Evolutionary conservation across 805 yeast species (phyloP), one percentile per base, ranked within the genome.

Genomic region (Metschnikowia matae): DNA sequence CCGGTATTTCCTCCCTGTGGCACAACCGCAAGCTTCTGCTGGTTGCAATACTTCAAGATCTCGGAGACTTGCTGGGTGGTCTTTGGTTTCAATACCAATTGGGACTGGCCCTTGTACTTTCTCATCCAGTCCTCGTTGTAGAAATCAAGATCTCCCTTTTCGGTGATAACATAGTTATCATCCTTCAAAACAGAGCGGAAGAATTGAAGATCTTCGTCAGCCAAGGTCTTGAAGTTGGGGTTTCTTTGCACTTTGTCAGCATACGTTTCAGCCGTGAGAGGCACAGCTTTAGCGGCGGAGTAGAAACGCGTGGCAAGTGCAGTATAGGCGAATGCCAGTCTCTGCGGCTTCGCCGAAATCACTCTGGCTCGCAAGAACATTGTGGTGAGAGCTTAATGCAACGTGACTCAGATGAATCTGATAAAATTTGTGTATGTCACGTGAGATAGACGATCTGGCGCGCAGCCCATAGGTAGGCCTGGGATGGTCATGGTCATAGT

Each of bases 1-100:
- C 97, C 97, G 1, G 97, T 92, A 69, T 92, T 91, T 59, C 98
- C 98, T 64, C 97, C 97, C 70, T 92, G 97, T 14, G 98, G 97
- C 8, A 89, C 96, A 44, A 91, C 82, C 0, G 97, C 96, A 29
- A 91, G 68, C 53, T 78, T 80, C 44, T 82, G 69, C 31, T 84
- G 87, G 62, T 87, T 86, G 73, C 96, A 89, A 69, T 89, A 85
- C 65, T 81, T 82, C 63, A 92, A 63, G 54, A 92, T 88, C 59
- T 81, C 63, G 2, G 91, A 77, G 15, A 92, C 84, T 66, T 91
- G 91, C 54, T 85, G 82, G 2, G 89, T 81, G 13, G 87, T 79
- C 60, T 83, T 85, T 35, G 98, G 98, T 66, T 85, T 88, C 56
- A 91, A 74, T 1, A 89, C 90, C 29, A 92, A 64, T 60, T 79